Evolutionary conservation across 768 basidiomycete genomes (phyloP).

Genomic region (Auricularia auricula-judae): DNA sequence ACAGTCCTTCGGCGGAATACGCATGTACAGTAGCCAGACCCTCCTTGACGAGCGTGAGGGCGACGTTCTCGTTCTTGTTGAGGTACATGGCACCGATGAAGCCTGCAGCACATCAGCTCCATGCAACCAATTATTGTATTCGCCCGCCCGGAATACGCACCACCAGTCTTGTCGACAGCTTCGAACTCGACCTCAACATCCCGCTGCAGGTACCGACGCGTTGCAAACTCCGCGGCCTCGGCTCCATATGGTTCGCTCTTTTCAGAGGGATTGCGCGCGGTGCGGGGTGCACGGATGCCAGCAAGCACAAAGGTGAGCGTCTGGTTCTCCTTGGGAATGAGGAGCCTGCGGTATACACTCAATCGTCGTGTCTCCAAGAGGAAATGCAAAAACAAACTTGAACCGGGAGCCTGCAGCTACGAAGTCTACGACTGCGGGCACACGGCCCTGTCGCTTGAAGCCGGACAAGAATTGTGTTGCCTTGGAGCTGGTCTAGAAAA

Average conservation of each 20-base stretch:
- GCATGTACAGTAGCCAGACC: slow-evolving; percentile 82
- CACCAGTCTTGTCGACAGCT: slow-evolving; percentile 84
- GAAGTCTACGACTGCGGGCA: slow-evolving; percentile 83
- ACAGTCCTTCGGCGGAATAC: slow-evolving; percentile 73
- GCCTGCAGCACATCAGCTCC: slow-evolving; percentile 17
- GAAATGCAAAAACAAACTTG: slow-evolving; percentile 44
- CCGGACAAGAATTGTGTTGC: slow-evolving; percentile 81
- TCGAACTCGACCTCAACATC: slow-evolving; percentile 93
- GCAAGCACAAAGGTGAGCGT: slow-evolving; percentile 85
- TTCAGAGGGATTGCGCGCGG: slow-evolving; percentile 65
- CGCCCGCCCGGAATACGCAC: not conserved
- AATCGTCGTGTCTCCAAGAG: not conserved
- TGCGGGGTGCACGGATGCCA: slow-evolving; percentile 84
- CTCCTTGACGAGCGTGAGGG: slow-evolving; percentile 71
- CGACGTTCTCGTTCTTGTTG: slow-evolving; percentile 81
- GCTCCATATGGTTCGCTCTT: slow-evolving; percentile 82
- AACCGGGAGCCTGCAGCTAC: slow-evolving; percentile 91
- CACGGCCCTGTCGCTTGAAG: slow-evolving; percentile 81
- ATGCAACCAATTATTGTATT: too few relatives aligned
- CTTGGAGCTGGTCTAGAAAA: slow-evolving; percentile 46
- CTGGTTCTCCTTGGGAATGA: slow-evolving; percentile 85
- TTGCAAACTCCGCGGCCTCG: slow-evolving; percentile 74
- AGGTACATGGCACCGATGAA: slow-evolving; percentile 84
- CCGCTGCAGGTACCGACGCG: slow-evolving; percentile 79
- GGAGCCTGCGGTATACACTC: slow-evolving; percentile 37